Conservation (phyloP, 2,329 filamentous ascomycete genomes). For the Diaporthe caulivora region DNA sequence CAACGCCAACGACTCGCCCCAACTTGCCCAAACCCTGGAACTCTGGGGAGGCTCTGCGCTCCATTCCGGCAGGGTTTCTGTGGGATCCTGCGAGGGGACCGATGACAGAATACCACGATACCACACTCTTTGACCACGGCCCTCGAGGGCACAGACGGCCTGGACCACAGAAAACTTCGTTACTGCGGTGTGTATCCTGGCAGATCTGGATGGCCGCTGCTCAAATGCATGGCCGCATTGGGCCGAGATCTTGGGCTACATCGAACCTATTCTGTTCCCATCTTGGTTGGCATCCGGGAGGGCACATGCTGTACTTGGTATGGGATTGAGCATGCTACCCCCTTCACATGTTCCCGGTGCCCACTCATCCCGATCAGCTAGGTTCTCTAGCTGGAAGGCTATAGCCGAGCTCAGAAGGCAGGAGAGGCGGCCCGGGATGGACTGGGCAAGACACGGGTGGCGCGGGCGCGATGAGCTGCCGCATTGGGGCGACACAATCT, state of each 20-base stretch:
- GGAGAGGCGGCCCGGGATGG: not conserved
- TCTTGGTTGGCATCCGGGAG: slow-evolving; percentile 8
- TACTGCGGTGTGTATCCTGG: not conserved
- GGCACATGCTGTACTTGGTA: too few relatives aligned
- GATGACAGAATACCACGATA: not conserved
- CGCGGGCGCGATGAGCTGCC: not conserved
- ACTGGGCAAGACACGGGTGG: not conserved
- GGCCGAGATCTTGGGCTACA: slow-evolving; percentile 19
- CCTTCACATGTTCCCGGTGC: slow-evolving; percentile 19
- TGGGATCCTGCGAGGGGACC: not conserved
- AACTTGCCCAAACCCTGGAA: not conserved
- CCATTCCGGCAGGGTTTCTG: slow-evolving; percentile 9
- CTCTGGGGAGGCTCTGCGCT: slow-evolving; percentile 28
- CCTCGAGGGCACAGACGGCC: slow-evolving; percentile 15
- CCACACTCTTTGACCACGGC: slow-evolving; percentile 8
- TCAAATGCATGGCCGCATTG: not conserved
- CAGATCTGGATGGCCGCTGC: slow-evolving; percentile 9
- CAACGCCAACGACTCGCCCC: not conserved
- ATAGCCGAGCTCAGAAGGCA: not conserved
- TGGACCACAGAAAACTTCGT: not conserved
- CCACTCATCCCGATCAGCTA: not conserved
- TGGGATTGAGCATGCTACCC: not conserved
- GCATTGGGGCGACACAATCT: slow-evolving; percentile 28
- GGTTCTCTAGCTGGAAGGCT: not conserved
- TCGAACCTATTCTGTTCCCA: not conserved